Percentiles rank a stretch among this genome's conserved stretches.
Conservation (phyloP, 305 asterid genomes). For the Fraxinus velutina region DNA sequence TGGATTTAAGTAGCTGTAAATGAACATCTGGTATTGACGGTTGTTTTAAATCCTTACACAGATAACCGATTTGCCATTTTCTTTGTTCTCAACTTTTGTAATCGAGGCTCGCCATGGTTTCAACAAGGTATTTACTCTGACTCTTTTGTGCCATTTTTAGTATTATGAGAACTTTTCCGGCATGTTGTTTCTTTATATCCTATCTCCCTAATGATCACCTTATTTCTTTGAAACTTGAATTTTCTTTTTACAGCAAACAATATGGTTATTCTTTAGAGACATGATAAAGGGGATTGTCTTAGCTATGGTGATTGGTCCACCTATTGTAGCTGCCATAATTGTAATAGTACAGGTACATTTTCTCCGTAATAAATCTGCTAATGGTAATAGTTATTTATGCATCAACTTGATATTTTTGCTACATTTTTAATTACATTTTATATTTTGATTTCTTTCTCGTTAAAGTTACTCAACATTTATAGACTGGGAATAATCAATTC, state of each 20-base stretch:
- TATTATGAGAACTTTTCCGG: slow-evolving; percentile 8
- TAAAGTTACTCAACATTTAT: background rate
- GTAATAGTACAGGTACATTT: slow-evolving; percentile 72
- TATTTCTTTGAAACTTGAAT: slow-evolving; percentile 13
- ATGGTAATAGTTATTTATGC: slow-evolving; percentile 1
- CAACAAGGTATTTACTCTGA: slow-evolving; percentile 59
- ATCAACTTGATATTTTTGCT: slow-evolving; percentile 10
- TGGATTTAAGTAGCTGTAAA: background rate
- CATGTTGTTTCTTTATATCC: background rate
- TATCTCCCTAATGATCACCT: slow-evolving; percentile 21
- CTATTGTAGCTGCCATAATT: slow-evolving; percentile 93
- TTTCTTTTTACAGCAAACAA: slow-evolving; percentile 68
- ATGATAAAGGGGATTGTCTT: slow-evolving; percentile 76
- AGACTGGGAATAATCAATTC: background rate
- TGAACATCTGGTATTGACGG: background rate
- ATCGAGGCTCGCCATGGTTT: slow-evolving; percentile 96
- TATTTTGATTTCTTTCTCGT: background rate
- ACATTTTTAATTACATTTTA: slow-evolving; percentile 2
- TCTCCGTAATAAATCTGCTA: slow-evolving; percentile 5
- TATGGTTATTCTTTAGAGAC: slow-evolving; percentile 81
- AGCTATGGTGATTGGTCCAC: slow-evolving; percentile 78
- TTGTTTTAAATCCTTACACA: slow-evolving; percentile 34
- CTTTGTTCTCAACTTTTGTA: slow-evolving; percentile 90
- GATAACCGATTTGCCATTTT: slow-evolving; percentile 97
- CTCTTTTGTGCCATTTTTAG: background rate